phyloP scores from a whole-genome alignment of 2,329 filamentous ascomycete species.

The Diplodia scrobiculata region DNA sequence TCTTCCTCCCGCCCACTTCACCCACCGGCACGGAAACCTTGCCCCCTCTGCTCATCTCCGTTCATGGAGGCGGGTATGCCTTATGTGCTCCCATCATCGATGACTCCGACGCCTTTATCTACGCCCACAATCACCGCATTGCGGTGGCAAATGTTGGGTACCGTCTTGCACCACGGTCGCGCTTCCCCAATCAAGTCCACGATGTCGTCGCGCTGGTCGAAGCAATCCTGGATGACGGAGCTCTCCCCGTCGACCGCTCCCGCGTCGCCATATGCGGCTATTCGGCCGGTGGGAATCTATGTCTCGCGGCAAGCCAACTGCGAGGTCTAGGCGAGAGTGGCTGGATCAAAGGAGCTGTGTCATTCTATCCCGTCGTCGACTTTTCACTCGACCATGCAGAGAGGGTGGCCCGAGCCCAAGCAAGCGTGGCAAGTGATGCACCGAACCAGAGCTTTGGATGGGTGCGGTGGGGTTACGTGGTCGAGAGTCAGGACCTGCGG shows the following conservation, averaged over 20 bases:
- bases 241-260: conserved; percentile 51
- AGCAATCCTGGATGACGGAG: conserved; percentile 49
- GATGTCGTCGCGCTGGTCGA: conserved; percentile 52
- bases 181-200: conserved; percentile 51
- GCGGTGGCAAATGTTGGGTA: conserved; percentile 56
- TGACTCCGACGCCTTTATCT: conserved; percentile 52
- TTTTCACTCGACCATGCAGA: conserved; percentile 14
- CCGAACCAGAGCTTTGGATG: conserved; percentile 21
- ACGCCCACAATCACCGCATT: conserved; percentile 47
- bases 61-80: conserved; percentile 58
- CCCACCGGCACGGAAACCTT: neutral
- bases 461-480: conserved; percentile 22
- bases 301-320: conserved; percentile 49
- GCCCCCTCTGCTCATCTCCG: conserved; percentile 51
- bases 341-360: conserved; percentile 45
- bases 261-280: conserved; percentile 53
- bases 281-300: conserved; percentile 57
- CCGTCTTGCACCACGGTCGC: conserved; percentile 49
- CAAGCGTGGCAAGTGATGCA: conserved; percentile 26
- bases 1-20: conserved; percentile 22
- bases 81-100: conserved; percentile 50
- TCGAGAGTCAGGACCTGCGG: conserved; percentile 44
- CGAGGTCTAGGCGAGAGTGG: conserved; percentile 39
- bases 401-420: conserved; percentile 28
- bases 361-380: conserved; percentile 49